Evolutionary conservation across 352 stramenopile genomes (phyloP), one percentile per base, ranked within the genome.

Genomic region (Phytophthora citricola): DNA sequence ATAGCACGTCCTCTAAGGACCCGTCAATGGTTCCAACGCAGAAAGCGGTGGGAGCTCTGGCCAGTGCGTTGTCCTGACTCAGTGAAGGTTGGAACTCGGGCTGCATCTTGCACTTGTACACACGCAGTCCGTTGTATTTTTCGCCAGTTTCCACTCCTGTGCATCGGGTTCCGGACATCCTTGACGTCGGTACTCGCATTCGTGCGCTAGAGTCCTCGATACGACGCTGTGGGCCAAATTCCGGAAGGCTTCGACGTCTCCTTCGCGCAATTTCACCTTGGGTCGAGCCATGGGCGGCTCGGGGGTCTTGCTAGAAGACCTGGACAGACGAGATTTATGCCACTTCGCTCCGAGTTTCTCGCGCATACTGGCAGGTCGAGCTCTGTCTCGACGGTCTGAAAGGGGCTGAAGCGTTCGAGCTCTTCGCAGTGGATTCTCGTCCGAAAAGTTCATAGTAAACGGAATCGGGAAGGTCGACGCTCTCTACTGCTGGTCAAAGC

Each of bases 161-260:
- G 26, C 17, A 15, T 53, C 63, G 4, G 69, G 54, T 20, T 75
- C 69, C 0, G 56, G 57, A 11, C 54, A 58, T 26, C 56, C 56
- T 47, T 69, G 54, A 2, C 59, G 56, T n/a, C 73, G 58, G 65
- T 59, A 71, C 45, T 73, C 54, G 46, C 63, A 74, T 50, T 86
- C 77, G 10, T 79, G 69, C 15, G 69, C 58, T n/a, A 86, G 49
- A 17, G 75, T 82, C 17, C 66, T 52, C 10, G 53, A 49, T 0
- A 86, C 70, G 45, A 86, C 71, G 39, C 77, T 75, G 15, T 67
- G 58, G 1, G 69, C 69, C 31, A 81, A 45, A 5, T 49, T 26
- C 6, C 73, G 66, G 52, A 75, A 80, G 4, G 61, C 45, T 26
- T 61, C 48, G 11, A 60, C 55, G 32, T 86, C 71, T 2, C 55